Evolutionary conservation across 1,139 yeast genomes (phyloP), one percentile per base, ranked within the genome.

Genomic region (Yamadazyma atlantica): DNA sequence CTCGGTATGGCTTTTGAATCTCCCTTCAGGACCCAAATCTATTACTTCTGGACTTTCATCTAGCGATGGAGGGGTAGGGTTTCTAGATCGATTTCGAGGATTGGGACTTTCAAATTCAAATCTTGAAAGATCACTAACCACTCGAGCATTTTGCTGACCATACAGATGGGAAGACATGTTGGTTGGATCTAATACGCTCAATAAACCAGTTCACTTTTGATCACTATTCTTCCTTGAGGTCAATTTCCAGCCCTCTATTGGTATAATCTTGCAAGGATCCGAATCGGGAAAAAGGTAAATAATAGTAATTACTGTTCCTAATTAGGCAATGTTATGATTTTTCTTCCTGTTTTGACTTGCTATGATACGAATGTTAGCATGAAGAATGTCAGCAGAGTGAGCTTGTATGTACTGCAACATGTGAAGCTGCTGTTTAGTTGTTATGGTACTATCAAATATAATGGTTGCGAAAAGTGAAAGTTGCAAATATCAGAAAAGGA

Each of bases 101-200:
- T 49, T 44, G 3, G 50, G 47, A 15, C 44, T 42, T 30, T 57
- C 61, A 37, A 46, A 56, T 32, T 60, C 62, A 38, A 62, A 61
- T 28, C 66, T 41, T n/a, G 67, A 60, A 15, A 53, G 42, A 42
- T 62, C 66, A 45, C 65, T 58, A 1, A 60, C 59, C 10, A 62
- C 51, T 33, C 62, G 43, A 11, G 47, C 45, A 16, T 57, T 58
- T 16, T 51, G 53, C 12, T 45, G 44, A 9, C 57, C 59, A 41
- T 53, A 50, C 1, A 59, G 61, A 39, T 60, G 51, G 32, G 50
- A 55, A 9, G 49, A 40, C 57, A 53, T 42, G 19, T 21, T n/a
- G n/a, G n/a, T n/a, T n/a, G n/a, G n/a, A n/a, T n/a, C n/a, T n/a
- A n/a, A n/a, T n/a, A n/a, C n/a, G n/a, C n/a, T n/a, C n/a, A n/a